These are phyloP conservation scores for Usnea hakonensis DNA, from an alignment of 495 filamentous ascomycete genomes.

Conservation along the genomic window DNA sequence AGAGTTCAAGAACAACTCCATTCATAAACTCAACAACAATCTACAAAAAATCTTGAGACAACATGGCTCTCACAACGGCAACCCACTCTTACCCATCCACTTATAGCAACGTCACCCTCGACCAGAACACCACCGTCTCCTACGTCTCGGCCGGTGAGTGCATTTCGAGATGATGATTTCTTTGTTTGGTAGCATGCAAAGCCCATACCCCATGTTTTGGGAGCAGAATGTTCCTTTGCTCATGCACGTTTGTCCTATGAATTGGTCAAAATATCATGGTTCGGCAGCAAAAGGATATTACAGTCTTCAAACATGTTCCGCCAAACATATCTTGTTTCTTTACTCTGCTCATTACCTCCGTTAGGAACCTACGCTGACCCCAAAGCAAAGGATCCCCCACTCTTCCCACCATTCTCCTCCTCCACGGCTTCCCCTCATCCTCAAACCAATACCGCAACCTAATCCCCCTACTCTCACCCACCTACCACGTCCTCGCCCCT, in stretches of 20 bases:
- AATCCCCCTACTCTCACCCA: conserved; percentile 48
- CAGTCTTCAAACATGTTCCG: too few species aligned
- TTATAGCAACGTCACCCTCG: not conserved
- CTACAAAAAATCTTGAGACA: not conserved
- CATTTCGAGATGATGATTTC: too few species aligned
- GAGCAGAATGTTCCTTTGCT: too few species aligned
- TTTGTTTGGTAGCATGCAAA: too few species aligned
- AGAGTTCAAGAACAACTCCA: not conserved
- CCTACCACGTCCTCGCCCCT: conserved; percentile 50
- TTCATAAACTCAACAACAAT: not conserved
- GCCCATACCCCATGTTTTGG: too few species aligned
- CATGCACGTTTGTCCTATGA: too few species aligned
- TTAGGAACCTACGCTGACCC: too few species aligned
- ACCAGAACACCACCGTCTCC: not conserved
- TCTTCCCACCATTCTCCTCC: conserved; percentile 48
- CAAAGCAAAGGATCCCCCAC: not conserved
- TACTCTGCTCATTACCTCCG: too few species aligned
- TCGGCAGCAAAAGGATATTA: too few species aligned
- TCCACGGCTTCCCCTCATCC: conserved; percentile 57
- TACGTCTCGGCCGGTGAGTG: conserved; percentile 5
- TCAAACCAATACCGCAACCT: conserved; percentile 55
- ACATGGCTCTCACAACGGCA: not conserved
- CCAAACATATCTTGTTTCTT: too few species aligned
- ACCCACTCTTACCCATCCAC: not conserved
- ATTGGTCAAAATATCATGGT: too few species aligned